A percentile compares a stretch with the other conserved stretches of the same genome.
Conservation (phyloP, 78 protist species). For the Pelomyxa schiedti region DNA sequence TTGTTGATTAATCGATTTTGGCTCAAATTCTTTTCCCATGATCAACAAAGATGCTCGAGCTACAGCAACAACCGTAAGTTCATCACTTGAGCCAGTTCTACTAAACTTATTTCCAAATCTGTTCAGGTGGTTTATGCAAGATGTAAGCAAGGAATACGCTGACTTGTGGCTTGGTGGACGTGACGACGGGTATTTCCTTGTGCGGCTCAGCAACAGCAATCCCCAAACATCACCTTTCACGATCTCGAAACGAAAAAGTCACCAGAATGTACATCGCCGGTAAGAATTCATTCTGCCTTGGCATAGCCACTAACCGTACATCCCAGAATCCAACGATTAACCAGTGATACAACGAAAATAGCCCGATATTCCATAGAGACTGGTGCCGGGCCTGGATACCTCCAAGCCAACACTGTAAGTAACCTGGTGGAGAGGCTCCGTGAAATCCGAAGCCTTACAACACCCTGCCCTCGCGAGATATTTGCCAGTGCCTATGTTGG, state of each 20-base stretch:
- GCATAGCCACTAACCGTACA: not conserved
- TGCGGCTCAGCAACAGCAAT: not conserved
- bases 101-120: not conserved
- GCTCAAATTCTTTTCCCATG: not conserved
- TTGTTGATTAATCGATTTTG: too few relatives aligned
- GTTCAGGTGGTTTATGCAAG: not conserved
- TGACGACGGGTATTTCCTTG: not conserved
- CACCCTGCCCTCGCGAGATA: not conserved
- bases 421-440: not conserved
- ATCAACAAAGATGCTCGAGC: not conserved
- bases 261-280: not conserved
- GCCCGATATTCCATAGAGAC: not conserved
- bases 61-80: not conserved
- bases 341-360: not conserved
- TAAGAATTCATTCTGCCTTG: not conserved
- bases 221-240: not conserved
- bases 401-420: not conserved
- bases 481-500: too few relatives aligned
- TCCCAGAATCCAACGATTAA: not conserved
- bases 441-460: not conserved
- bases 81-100: not conserved
- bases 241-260: not conserved
- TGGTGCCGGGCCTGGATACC: too few relatives aligned
- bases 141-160: not conserved
- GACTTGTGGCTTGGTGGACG: not conserved